Percentiles rank a stretch among this genome's conserved stretches.
phyloP scores from a whole-genome alignment of 495 filamentous ascomycete genomes.

The Elaphomyces granulatus region DNA sequence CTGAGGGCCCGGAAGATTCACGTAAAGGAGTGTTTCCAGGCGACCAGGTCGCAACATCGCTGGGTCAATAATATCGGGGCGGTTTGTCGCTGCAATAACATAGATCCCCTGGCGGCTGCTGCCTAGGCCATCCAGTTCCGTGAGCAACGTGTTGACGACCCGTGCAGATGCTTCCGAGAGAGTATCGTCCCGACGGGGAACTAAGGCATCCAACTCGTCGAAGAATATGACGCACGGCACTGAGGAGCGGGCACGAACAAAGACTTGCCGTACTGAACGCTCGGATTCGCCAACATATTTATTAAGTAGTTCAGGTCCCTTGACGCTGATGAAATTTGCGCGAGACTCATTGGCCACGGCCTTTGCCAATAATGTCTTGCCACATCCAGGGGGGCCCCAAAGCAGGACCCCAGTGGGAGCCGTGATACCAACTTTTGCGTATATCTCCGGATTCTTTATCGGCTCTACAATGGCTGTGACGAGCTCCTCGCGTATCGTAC shows the following conservation, averaged over 20 bases:
- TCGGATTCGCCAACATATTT: slow-evolving; percentile 96
- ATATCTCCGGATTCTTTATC: slow-evolving; percentile 72
- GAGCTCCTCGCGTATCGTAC: slow-evolving; percentile 65
- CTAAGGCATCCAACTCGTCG: slow-evolving; percentile 88
- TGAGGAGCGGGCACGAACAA: slow-evolving; percentile 70
- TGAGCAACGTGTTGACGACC: slow-evolving; percentile 93
- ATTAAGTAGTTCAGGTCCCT: slow-evolving; percentile 85
- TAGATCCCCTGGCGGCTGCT: slow-evolving; percentile 74
- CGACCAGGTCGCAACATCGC: slow-evolving; percentile 90
- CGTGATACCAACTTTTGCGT: slow-evolving; percentile 67
- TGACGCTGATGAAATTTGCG: slow-evolving; percentile 97
- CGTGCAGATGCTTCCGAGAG: slow-evolving; percentile 71
- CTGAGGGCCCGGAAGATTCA: slow-evolving; percentile 65
- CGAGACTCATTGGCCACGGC: slow-evolving; percentile 90
- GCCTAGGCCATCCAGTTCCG: slow-evolving; percentile 77
- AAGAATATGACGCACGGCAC: slow-evolving; percentile 96
- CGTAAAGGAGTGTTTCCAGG: slow-evolving; percentile 77
- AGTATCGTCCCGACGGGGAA: slow-evolving; percentile 68
- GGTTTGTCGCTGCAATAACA: slow-evolving; percentile 87
- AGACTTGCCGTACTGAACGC: slow-evolving; percentile 82
- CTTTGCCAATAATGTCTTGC: slow-evolving; percentile 92
- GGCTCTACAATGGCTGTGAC: slow-evolving; percentile 83
- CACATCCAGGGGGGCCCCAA: slow-evolving; percentile 94
- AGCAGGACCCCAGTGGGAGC: slow-evolving; percentile 84
- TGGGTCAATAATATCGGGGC: slow-evolving; percentile 91